phyloP scores from a whole-genome alignment of 305 asterid species.

The Withania somnifera region DNA sequence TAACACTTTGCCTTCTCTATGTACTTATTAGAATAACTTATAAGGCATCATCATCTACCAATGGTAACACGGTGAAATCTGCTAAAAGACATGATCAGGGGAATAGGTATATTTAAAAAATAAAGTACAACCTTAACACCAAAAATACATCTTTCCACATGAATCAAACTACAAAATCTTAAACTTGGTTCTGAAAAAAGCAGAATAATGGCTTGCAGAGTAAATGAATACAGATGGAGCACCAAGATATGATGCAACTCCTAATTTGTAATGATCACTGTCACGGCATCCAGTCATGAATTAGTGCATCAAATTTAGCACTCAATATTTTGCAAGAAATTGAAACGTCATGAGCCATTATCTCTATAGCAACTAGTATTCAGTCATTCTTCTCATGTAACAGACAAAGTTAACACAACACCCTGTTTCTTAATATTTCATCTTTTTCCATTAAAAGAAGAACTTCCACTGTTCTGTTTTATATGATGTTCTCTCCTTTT shows the following conservation, averaged over 20 bases:
- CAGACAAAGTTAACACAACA: not conserved
- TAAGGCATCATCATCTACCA: slow-evolving; percentile 44
- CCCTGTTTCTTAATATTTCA: not conserved
- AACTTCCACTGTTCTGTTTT: no score
- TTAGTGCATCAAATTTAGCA: not conserved
- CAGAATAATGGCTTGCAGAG: not conserved
- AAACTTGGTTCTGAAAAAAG: not conserved
- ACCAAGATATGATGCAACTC: slow-evolving; percentile 48
- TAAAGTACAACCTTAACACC: not conserved
- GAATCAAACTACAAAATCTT: not conserved
- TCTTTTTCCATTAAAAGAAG: no score
- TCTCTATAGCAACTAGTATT: not conserved
- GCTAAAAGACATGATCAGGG: not conserved
- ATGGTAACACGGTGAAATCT: slow-evolving; percentile 4
- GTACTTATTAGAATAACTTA: slow-evolving; percentile 24
- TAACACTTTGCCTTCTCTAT: slow-evolving; percentile 74
- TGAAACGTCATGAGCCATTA: not conserved
- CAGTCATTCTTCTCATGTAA: not conserved
- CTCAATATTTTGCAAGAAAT: not conserved
- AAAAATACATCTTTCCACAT: not conserved
- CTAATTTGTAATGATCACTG: not conserved
- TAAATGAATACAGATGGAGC: slow-evolving; percentile 46
- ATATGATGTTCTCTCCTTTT: no score
- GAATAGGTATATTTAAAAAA: not conserved
- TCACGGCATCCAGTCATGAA: not conserved